Evolutionary conservation across 495 filamentous ascomycete species (phyloP).

Genomic region (Xylaria flabelliformis): DNA sequence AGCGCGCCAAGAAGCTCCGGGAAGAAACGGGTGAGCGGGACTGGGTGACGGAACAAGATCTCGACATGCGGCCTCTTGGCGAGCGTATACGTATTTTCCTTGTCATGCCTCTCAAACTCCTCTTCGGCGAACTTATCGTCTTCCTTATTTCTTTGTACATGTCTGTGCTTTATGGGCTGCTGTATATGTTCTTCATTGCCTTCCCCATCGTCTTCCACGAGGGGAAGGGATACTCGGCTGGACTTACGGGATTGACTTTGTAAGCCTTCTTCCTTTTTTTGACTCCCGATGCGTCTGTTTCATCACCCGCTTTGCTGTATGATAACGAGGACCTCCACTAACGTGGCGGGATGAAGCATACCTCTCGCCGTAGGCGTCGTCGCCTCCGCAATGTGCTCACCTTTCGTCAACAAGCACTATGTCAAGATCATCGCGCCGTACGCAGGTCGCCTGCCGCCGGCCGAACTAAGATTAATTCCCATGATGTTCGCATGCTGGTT

Average conservation of each 20-base stretch:
- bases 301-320: background rate
- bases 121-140: constrained; percentile 81
- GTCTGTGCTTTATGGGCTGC: constrained; percentile 76
- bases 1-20: constrained; percentile 70
- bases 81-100: constrained; percentile 72
- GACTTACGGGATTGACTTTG: constrained; percentile 81
- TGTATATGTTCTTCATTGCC: constrained; percentile 86
- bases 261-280: constrained; percentile 26
- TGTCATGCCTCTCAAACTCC: constrained; percentile 77
- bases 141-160: constrained; percentile 79
- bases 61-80: constrained; percentile 68
- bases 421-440: constrained; percentile 63
- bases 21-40: constrained; percentile 65
- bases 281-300: background rate
- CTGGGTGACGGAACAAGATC: constrained; percentile 75
- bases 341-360: constrained; percentile 27
- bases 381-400: constrained; percentile 67
- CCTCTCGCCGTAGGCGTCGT: constrained; percentile 55
- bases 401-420: constrained; percentile 79
- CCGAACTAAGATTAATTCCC: constrained; percentile 77
- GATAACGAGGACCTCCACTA: background rate
- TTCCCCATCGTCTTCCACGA: constrained; percentile 81
- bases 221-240: constrained; percentile 74
- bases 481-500: constrained; percentile 88
- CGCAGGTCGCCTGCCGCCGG: constrained; percentile 68